A percentile compares a stretch with the other conserved stretches of the same genome.
Conservation (phyloP, 169 alveolate genomes). For the Cryptosporidium bovis region DNA sequence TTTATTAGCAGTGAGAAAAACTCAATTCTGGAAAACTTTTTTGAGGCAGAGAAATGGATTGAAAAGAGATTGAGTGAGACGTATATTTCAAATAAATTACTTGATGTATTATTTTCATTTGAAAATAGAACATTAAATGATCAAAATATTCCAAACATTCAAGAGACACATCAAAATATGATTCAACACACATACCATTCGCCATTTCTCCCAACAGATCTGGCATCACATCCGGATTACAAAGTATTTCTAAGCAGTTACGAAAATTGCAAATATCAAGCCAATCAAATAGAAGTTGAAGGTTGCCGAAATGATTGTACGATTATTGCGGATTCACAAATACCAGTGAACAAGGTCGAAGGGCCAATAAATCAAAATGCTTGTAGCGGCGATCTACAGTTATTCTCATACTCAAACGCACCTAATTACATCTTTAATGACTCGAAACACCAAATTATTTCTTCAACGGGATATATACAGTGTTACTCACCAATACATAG, state of each 20-base stretch:
- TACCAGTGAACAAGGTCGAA: background rate
- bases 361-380: conserved; percentile 1
- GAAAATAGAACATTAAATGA: background rate
- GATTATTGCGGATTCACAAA: background rate
- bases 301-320: conserved; percentile 4
- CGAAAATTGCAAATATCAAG: conserved; percentile 14
- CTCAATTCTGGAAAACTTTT: conserved; percentile 21
- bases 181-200: conserved; percentile 13
- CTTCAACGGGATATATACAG: conserved; percentile 21
- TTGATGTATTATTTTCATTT: background rate
- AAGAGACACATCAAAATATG: background rate
- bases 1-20: conserved; percentile 10
- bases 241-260: background rate
- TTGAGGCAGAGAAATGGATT: conserved; percentile 56
- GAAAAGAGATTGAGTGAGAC: conserved; percentile 59
- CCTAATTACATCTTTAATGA: conserved; percentile 15
- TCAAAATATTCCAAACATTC: background rate
- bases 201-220: conserved; percentile 65
- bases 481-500: conserved; percentile 58
- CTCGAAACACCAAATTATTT: conserved; percentile 1
- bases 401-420: conserved; percentile 13
- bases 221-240: conserved; percentile 72
- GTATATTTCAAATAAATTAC: conserved; percentile 15
- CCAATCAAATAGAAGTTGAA: background rate
- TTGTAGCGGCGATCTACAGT: background rate